Conservation (phyloP, 2,329 filamentous ascomycete genomes). For the Colletotrichum endophyticum region DNA sequence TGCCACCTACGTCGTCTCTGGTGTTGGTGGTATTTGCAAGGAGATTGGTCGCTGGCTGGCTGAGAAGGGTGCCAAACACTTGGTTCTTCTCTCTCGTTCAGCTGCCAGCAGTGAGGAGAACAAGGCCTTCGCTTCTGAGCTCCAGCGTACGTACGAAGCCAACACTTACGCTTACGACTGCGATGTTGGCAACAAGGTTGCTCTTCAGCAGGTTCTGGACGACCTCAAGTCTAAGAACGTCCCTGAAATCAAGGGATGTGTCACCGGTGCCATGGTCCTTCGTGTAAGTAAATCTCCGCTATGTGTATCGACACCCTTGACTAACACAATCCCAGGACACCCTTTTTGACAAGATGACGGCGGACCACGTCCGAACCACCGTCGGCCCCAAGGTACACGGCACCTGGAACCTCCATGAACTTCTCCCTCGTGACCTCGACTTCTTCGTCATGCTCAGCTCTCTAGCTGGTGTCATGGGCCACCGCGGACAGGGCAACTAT, state of each 20-base stretch:
- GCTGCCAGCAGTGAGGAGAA: constrained; percentile 18
- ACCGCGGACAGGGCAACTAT: constrained; percentile 47
- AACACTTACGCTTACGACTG: constrained; percentile 13
- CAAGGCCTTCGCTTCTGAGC: constrained; percentile 1
- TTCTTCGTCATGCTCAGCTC: constrained; percentile 41
- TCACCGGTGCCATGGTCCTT: constrained; percentile 16
- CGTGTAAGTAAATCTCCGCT: neutral
- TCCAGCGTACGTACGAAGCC: neutral
- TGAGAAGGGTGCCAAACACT: constrained; percentile 30
- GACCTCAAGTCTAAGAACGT: constrained; percentile 6
- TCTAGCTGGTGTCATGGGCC: constrained; percentile 28
- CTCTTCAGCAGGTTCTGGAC: neutral
- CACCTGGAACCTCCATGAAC: constrained; percentile 31
- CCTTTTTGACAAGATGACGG: constrained; percentile 32
- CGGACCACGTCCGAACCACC: constrained; percentile 27
- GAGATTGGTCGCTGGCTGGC: constrained; percentile 30
- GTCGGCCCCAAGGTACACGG: constrained; percentile 38
- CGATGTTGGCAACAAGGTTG: constrained; percentile 4
- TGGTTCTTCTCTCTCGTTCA: constrained; percentile 31
- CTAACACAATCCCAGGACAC: constrained; percentile 9
- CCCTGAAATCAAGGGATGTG: constrained; percentile 1
- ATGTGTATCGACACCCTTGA: neutral
- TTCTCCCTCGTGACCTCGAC: constrained; percentile 34
- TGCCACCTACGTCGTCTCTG: constrained; percentile 13
- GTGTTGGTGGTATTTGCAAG: constrained; percentile 13